Evolutionary conservation across 2,329 filamentous ascomycete species (phyloP), one percentile per base, ranked within the genome.

Genomic region (Pestalotiopsis sp.): DNA sequence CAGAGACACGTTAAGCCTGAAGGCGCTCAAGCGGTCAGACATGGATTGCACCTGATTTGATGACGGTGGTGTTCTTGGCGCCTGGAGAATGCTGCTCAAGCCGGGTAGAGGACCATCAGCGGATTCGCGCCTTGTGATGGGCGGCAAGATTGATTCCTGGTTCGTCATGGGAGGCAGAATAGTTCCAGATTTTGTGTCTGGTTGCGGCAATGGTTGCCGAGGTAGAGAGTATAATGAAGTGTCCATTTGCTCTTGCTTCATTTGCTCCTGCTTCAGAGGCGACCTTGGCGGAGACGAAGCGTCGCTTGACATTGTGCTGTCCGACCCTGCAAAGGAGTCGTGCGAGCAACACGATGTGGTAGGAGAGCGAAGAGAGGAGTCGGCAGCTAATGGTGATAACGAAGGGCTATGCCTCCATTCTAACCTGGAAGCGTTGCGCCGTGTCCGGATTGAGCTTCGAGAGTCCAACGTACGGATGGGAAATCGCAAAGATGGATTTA

Each of bases 241-340:
- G 38, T 63, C 27, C 38, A 25, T 23, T 41, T 49, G 17, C 11
- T 74, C 73, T 3, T 69, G 59, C 64, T 36, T 36, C 7, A 36
- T 36, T 36, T 36, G 17, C 11, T 74, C 73, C 4, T 69, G 59
- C 64, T 70, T 73, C 11, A 66, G 31, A 17, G 71, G 69, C 3
- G 69, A 65, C 20, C 66, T 69, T n/a, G 61, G 61, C 23, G 75
- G 74, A 11, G 76, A 72, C 2, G 72, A 71, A 2, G 71, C 69
- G 17, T 64, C 66, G 6, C 67, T 67, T 64, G 72, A 70, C 41
- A 68, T 23, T 3, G 68, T 69, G 14, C 70, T 72, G 65, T 68
- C 66, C 20, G 69, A 67, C 3, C 71, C 66, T 9, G 69, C 66
- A 4, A 61, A 59, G 5, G 70, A 73, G 9, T 69, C 71, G 36